Conservation (phyloP, 768 basidiomycete species). For the Boletus edulis region DNA sequence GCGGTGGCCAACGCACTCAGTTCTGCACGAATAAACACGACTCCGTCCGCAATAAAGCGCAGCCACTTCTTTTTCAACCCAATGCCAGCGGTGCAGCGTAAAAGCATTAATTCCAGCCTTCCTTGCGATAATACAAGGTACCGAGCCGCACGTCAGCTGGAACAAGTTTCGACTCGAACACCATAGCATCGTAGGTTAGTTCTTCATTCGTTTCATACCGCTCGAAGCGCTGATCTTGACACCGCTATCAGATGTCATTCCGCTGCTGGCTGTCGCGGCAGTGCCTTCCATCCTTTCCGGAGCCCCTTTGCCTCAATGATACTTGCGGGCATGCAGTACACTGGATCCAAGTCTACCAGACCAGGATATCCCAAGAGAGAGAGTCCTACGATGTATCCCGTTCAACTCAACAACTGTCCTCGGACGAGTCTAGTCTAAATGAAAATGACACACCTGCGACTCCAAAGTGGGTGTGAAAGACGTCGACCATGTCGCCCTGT, state of each 20-base stretch:
- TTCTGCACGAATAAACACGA: not conserved
- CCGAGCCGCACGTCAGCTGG: not conserved
- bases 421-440: not conserved
- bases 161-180: constrained; percentile 2
- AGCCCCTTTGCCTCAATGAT: constrained; percentile 72
- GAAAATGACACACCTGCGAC: constrained; percentile 58
- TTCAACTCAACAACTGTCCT: constrained; percentile 1
- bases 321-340: constrained; percentile 91
- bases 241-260: constrained; percentile 5
- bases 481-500: constrained; percentile 90
- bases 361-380: constrained; percentile 87
- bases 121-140: not conserved
- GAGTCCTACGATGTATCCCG: constrained; percentile 48
- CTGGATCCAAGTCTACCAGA: constrained; percentile 83
- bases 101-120: constrained; percentile 8
- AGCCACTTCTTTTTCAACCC: constrained; percentile 18
- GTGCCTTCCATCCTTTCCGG: constrained; percentile 44
- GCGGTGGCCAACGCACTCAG: not conserved
- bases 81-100: constrained; percentile 9
- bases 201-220: not conserved
- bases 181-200: constrained; percentile 8
- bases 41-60: constrained; percentile 1
- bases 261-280: constrained; percentile 22
- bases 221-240: constrained; percentile 4
- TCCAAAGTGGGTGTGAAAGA: constrained; percentile 96